These are phyloP conservation scores for Coffea humblotiana DNA, from an alignment of 305 asterid genomes.

Conservation along the genomic window DNA sequence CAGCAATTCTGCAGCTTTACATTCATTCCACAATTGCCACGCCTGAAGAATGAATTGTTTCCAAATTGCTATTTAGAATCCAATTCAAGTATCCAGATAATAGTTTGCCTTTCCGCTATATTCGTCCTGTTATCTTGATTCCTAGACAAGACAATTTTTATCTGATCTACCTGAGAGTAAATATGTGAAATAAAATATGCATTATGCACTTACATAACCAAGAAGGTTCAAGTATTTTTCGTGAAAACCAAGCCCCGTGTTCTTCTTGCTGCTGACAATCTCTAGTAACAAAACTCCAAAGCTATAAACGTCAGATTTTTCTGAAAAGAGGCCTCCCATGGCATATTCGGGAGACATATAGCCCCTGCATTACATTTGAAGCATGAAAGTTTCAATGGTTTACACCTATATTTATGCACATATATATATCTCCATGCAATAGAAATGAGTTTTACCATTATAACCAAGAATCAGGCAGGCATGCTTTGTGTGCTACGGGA, in stretches of 20 bases:
- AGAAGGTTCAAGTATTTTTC: conserved; percentile 23
- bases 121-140: too few species aligned
- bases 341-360: conserved; percentile 31
- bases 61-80: neutral
- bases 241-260: conserved; percentile 8
- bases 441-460: too few species aligned
- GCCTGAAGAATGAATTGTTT: conserved; percentile 18
- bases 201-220: conserved; percentile 21
- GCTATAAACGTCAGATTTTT: conserved; percentile 32
- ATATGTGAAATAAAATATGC: neutral
- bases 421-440: neutral
- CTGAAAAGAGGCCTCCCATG: conserved; percentile 27
- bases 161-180: neutral
- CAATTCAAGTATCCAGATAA: neutral
- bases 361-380: conserved; percentile 14
- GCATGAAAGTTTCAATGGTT: neutral
- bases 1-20: conserved; percentile 16
- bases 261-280: conserved; percentile 25
- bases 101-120: neutral
- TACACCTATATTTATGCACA: neutral
- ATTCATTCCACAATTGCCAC: conserved; percentile 20
- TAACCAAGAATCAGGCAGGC: neutral
- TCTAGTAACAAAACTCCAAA: conserved; percentile 28
- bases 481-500: too few species aligned
- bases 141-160: neutral